phyloP scores from a whole-genome alignment of 768 basidiomycete species.

The Nevesoporus exiguus region DNA sequence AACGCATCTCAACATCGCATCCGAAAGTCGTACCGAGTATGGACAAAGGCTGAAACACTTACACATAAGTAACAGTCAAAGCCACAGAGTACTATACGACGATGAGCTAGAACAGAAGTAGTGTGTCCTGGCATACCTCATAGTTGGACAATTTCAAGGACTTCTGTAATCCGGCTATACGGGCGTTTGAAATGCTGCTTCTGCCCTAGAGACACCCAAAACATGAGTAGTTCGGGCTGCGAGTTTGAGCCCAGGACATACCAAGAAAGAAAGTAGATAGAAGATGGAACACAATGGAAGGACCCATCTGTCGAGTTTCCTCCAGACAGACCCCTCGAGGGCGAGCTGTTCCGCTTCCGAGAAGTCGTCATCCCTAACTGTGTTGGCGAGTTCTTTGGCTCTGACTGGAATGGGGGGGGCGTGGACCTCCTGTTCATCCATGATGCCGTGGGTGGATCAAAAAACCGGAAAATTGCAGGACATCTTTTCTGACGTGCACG shows the following conservation, averaged over 20 bases:
- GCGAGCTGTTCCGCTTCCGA: conserved; percentile 9
- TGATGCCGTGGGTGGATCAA: not conserved
- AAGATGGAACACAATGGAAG: conserved; percentile 49
- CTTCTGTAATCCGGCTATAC: conserved; percentile 59
- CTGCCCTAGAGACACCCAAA: conserved; percentile 27
- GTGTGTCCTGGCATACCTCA: conserved; percentile 13
- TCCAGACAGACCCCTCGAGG: conserved; percentile 44
- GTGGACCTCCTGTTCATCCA: not conserved
- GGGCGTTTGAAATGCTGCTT: conserved; percentile 54
- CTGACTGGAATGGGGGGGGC: not conserved
- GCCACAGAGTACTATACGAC: conserved; percentile 33
- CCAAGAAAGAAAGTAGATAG: conserved; percentile 53
- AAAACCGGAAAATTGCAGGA: too few species aligned
- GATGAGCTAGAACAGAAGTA: not conserved
- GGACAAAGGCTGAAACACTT: not conserved
- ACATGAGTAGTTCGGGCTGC: not conserved
- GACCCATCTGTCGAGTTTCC: conserved; percentile 47
- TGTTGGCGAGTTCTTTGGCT: conserved; percentile 6
- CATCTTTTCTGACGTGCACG: too few species aligned
- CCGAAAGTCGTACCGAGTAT: not conserved
- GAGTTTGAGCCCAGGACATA: conserved; percentile 25
- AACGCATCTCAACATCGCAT: conserved; percentile 6
- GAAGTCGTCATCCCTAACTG: conserved; percentile 5
- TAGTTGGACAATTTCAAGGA: conserved; percentile 35
- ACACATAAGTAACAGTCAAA: conserved; percentile 29